Evolutionary conservation across 179 eudicot genomes (phyloP), one percentile per base, ranked within the genome.

Genomic region (Silene noctiflora): DNA sequence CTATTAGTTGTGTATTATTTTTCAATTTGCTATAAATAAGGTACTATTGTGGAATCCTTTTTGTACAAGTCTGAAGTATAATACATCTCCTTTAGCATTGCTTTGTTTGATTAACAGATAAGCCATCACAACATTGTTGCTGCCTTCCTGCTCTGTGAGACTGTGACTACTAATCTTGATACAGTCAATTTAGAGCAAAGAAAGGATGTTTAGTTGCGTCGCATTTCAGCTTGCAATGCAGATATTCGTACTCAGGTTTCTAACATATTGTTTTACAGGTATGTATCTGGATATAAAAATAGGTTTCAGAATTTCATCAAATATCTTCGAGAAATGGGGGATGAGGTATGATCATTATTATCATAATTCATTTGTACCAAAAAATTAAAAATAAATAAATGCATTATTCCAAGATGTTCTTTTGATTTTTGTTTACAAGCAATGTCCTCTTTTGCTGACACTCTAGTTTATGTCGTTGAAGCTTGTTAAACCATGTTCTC

Each of bases 261-360:
- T 66, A 48, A 48, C 69, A 21, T 83, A 24, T 79, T 74, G 62
- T 64, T 83, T 75, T 87, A 88, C 95, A 95, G 99, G 13, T 95
- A 95, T 67, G 90, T 95, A 33, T 95, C 99, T 42, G 99, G 99
- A 61, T 95, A 95, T 74, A 95, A 95, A 79, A 95, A 95, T 55
- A 83, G 99, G 77, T 95, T 95, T 87, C 99, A 95, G 86, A 95
- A 95, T 83, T 95, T 95, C 61, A 95, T 95, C 71, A 95, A 74
- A 81, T 89, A 95, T 83, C 88, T 95, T 20, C 89, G 99, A 0
- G 99, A 95, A 85, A 92, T 95, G 99, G 99, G 99, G 55, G 99
- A 95, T 76, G 99, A 95, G 97, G 99, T 95, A 92, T 61, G 13
- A 31, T 75, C 2, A 33, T 31, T 6, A 21, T 25, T 58, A 2